Conservation (phyloP, 2,329 filamentous ascomycete species). For the Xylariales sp. region DNA sequence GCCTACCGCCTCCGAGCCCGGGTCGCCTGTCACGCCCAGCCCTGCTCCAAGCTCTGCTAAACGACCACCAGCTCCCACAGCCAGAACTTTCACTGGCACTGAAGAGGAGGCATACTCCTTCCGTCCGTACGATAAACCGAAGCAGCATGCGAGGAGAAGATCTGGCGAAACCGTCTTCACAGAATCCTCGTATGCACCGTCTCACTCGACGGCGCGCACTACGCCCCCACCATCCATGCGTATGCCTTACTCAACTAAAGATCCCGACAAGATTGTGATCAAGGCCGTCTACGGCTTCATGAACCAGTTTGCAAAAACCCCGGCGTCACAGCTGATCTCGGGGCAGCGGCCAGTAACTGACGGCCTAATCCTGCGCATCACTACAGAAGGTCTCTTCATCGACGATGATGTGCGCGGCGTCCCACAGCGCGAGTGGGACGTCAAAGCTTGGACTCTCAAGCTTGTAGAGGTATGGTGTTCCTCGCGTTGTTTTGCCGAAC, state of each 20-base stretch:
- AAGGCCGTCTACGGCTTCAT: constrained; percentile 90
- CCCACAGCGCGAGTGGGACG: constrained; percentile 95
- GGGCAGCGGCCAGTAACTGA: constrained; percentile 85
- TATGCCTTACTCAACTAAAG: constrained; percentile 77
- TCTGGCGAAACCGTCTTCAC: constrained; percentile 72
- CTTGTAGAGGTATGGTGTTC: constrained; percentile 83
- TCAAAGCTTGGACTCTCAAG: constrained; percentile 97
- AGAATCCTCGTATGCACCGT: constrained; percentile 82
- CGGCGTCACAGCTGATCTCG: constrained; percentile 82
- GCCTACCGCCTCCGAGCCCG: constrained; percentile 35
- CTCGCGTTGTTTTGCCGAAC: constrained; percentile 51
- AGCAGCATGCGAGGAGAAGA: constrained; percentile 51
- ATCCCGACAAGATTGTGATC: constrained; percentile 95
- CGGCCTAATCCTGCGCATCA: constrained; percentile 85
- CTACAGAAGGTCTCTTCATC: constrained; percentile 92
- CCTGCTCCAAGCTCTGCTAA: constrained; percentile 19
- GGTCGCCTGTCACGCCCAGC: constrained; percentile 20
- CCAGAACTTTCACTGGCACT: constrained; percentile 54
- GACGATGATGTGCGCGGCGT: constrained; percentile 91
- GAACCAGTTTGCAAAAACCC: constrained; percentile 82
- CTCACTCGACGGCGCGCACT: constrained; percentile 77
- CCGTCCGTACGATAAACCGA: constrained; percentile 71
- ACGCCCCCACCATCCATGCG: constrained; percentile 77
- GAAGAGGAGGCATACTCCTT: constrained; percentile 68
- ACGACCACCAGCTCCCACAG: constrained; percentile 31